Base-by-base conservation (phyloP, 257 asterid species). In the Solanum lignicaule region DNA sequence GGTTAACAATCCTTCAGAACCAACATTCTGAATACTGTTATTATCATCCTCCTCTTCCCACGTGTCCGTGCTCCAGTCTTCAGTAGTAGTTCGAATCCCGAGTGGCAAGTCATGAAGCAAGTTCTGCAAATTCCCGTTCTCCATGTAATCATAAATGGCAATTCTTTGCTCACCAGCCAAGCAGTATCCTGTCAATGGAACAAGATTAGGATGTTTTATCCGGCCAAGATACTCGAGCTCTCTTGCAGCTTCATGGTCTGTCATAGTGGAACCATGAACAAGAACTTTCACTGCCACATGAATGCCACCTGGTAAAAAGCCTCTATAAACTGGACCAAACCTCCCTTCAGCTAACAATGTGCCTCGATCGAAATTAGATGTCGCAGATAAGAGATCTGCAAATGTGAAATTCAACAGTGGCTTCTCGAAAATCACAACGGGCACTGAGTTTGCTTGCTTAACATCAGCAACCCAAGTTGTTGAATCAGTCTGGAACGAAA, bases 381-480 rank as follows among this genome's bases (percentile, higher is more conserved):
- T 89, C 2, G 89, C 91, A 13, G 83, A 71, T 72, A 89, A 89
- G 62, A 89, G 89, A 18, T 89, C 91, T 4, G 88, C 84, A 27
- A 89, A 89, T 9, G 91, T 87, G 86, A 89, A 89, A 83, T 89
- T 89, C 88, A 89, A 60, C 86, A 89, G 82, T 25, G 91, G 91
- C 79, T 89, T 89, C 89, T 89, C 91, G 11, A 89, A 87, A 55
- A 89, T 89, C 8, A 89, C 85, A 25, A 89, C 89, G 0, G 89
- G 89, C 20, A 89, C 91, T 1, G 87, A 83, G 36, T 85, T 87
- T 13, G 91, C 89, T 55, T 87, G 87, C 86, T 83, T 89, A 76
- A 89, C 89, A 87, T 89, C 91, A 25, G 91, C 91, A 25, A 87
- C 89, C 91, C 91, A 89, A 71, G 89, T 87, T 27, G 91, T 89